Evolutionary conservation across 345 rosid genomes (phyloP).

Genomic region (Gynandropsis gynandra): DNA sequence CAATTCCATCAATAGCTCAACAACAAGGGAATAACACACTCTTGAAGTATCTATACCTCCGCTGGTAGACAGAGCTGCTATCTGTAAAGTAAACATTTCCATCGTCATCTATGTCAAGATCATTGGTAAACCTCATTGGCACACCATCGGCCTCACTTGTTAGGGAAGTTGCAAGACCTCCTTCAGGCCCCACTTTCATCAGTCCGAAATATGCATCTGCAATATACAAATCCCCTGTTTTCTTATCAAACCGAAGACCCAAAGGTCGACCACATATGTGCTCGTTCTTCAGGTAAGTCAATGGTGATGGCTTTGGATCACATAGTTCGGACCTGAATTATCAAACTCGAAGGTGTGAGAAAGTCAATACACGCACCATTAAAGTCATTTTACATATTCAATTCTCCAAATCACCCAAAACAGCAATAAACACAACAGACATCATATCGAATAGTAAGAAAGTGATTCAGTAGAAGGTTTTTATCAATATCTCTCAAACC

Average conservation of each 20-base stretch:
- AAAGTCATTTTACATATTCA: too few relatives aligned
- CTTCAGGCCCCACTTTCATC: slow-evolving; percentile 82
- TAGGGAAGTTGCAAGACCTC: slow-evolving; percentile 75
- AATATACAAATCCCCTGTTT: slow-evolving; percentile 72
- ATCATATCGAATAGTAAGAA: too few relatives aligned
- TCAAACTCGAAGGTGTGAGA: neutral
- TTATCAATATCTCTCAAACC: too few relatives aligned
- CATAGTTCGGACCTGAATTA: slow-evolving; percentile 61
- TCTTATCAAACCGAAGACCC: slow-evolving; percentile 77
- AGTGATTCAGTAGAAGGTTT: too few relatives aligned
- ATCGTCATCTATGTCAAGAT: slow-evolving; percentile 79
- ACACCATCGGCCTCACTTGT: slow-evolving; percentile 76
- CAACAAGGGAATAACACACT: neutral
- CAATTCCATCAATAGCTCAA: too few relatives aligned
- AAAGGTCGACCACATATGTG: slow-evolving; percentile 90
- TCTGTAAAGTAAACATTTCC: slow-evolving; percentile 90
- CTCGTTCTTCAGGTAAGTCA: slow-evolving; percentile 58
- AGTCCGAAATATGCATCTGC: slow-evolving; percentile 93
- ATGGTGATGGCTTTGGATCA: slow-evolving; percentile 46
- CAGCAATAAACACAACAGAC: too few relatives aligned
- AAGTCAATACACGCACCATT: too few relatives aligned
- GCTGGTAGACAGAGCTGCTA: slow-evolving; percentile 71
- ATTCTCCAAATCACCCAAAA: too few relatives aligned
- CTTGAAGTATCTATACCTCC: slow-evolving; percentile 42
- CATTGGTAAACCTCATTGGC: slow-evolving; percentile 71